These are phyloP conservation scores for Cladosporium austrohemisphaericum DNA, from an alignment of 2,329 filamentous ascomycete genomes.

Conservation along the genomic window DNA sequence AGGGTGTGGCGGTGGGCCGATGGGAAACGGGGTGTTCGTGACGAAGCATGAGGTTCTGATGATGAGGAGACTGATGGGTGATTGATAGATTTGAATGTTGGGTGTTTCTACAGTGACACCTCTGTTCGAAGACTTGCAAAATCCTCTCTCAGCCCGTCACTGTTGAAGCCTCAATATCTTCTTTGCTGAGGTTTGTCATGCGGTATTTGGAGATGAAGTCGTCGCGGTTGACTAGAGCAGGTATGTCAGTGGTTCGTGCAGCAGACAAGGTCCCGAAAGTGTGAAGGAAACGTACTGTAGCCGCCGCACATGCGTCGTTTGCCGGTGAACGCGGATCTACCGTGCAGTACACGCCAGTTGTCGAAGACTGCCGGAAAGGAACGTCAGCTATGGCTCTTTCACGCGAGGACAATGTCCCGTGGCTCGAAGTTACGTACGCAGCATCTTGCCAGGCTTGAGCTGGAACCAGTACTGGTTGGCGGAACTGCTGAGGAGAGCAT, in stretches of 20 bases:
- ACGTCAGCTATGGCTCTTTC: constrained; percentile 12
- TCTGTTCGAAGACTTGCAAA: not conserved
- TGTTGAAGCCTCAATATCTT: constrained; percentile 30
- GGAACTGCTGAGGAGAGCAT: constrained; percentile 62
- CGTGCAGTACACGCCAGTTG: constrained; percentile 93
- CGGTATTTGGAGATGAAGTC: constrained; percentile 76
- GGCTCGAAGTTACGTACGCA: constrained; percentile 55
- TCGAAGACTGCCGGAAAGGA: constrained; percentile 68
- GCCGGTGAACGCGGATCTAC: constrained; percentile 76
- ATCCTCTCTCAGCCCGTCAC: constrained; percentile 28
- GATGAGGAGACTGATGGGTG: constrained; percentile 38
- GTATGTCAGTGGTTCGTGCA: not conserved
- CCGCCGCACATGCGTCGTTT: constrained; percentile 84
- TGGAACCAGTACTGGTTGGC: constrained; percentile 75
- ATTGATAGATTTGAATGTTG: constrained; percentile 10
- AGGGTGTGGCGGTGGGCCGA: constrained; percentile 22
- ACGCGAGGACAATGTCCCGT: not conserved
- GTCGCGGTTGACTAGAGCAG: constrained; percentile 64
- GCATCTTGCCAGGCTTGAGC: constrained; percentile 69
- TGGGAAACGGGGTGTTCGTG: constrained; percentile 43
- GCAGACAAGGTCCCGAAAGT: constrained; percentile 17
- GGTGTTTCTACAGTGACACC: not conserved
- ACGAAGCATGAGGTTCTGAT: constrained; percentile 53
- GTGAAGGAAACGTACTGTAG: constrained; percentile 63
- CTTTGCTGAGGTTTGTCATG: constrained; percentile 58